Conservation (phyloP, 306 rosid genomes). For the Coriaria nepalensis region DNA sequence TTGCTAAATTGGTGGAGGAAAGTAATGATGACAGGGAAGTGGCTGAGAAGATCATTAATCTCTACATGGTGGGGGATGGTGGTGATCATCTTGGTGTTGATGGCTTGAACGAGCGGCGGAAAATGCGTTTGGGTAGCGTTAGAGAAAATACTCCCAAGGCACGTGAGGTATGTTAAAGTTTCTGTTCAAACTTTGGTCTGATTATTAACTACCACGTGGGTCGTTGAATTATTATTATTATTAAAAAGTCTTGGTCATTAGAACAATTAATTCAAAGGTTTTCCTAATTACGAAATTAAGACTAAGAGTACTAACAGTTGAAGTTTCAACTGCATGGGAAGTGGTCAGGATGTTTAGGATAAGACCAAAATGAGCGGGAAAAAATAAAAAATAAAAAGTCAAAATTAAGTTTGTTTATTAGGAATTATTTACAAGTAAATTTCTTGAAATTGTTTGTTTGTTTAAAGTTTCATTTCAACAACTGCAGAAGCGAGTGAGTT, state of each 20-base stretch:
- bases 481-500: slow-evolving; percentile 58
- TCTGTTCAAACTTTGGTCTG: no score
- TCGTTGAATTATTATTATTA: no score
- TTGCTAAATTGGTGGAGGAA: slow-evolving; percentile 53
- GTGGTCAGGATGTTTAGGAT: no score
- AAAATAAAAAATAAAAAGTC: no score
- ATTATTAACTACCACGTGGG: no score
- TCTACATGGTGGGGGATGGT: slow-evolving; percentile 20
- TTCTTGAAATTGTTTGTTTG: not conserved
- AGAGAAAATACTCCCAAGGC: slow-evolving; percentile 14
- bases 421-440: not conserved
- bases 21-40: slow-evolving; percentile 35
- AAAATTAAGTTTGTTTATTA: no score
- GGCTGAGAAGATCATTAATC: slow-evolving; percentile 48
- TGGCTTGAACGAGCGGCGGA: slow-evolving; percentile 7
- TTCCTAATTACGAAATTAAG: no score
- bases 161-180: slow-evolving; percentile 25
- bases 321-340: no score
- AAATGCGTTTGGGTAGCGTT: slow-evolving; percentile 19
- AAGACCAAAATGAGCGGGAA: no score
- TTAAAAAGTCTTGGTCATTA: no score
- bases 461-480: not conserved
- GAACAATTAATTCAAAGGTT: no score
- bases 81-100: slow-evolving; percentile 9
- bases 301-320: no score